A percentile compares a stretch with the other conserved stretches of the same genome.
Evolutionary conservation across 495 filamentous ascomycete species (phyloP).

Genomic region (Letharia columbiana): DNA sequence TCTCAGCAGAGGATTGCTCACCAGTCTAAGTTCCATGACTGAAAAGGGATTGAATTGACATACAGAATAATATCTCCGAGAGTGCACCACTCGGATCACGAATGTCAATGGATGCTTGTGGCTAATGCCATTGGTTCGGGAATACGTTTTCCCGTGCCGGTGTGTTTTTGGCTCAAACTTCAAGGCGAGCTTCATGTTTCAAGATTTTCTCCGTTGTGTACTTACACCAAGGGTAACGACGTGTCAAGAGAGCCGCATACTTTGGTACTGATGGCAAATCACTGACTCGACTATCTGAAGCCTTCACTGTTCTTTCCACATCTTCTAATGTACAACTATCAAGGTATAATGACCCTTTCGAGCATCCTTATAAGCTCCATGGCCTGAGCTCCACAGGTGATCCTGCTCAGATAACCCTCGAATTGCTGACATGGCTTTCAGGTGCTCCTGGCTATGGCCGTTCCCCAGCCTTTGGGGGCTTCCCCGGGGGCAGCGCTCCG

Average conservation of each 20-base stretch:
- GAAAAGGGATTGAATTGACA: not conserved
- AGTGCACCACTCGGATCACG: not conserved
- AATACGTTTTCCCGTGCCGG: not conserved
- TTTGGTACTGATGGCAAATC: no score
- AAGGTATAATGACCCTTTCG: slow-evolving; percentile 44
- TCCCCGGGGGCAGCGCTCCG: slow-evolving; percentile 51
- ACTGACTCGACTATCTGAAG: not conserved
- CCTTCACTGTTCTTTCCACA: not conserved
- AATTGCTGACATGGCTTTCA: slow-evolving; percentile 17
- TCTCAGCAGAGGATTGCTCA: slow-evolving; percentile 29
- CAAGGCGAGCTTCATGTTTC: not conserved
- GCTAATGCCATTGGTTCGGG: not conserved
- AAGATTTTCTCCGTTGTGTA: not conserved
- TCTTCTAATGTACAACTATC: slow-evolving; percentile 65
- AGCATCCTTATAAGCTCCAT: not conserved
- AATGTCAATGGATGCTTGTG: not conserved
- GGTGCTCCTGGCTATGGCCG: slow-evolving; percentile 55
- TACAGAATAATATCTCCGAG: not conserved
- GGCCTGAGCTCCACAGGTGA: not conserved
- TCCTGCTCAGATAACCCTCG: slow-evolving; percentile 17
- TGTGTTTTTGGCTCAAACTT: not conserved
- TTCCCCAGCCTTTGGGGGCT: slow-evolving; percentile 62
- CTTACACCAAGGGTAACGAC: not conserved
- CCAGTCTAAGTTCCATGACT: slow-evolving; percentile 35
- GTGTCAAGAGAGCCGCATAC: not conserved